These are phyloP conservation scores for Mycotypha africana DNA, from an alignment of 371 early-diverging fungal species.

Conservation along the genomic window DNA sequence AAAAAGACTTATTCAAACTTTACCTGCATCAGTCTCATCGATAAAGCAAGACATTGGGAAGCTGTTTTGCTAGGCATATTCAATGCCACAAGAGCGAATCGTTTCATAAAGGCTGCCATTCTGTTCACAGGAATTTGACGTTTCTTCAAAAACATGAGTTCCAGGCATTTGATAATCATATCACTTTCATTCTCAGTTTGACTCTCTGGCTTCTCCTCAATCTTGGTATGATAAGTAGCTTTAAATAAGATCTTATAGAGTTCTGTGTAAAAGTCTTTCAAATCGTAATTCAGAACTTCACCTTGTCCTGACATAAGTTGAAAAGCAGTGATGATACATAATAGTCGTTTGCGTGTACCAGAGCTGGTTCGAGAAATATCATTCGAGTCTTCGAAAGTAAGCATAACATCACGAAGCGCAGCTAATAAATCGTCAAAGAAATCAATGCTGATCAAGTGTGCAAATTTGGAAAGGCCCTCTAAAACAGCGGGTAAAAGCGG, in stretches of 20 bases:
- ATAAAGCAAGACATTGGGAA: conserved; percentile 26
- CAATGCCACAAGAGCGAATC: conserved; percentile 50
- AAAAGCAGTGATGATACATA: conserved; percentile 85
- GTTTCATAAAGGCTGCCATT: conserved; percentile 67
- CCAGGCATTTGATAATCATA: conserved; percentile 72
- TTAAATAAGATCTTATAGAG: conserved; percentile 74
- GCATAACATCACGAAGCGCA: conserved; percentile 76
- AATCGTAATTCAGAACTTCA: conserved; percentile 82
- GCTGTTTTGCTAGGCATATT: conserved; percentile 46
- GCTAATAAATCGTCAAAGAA: conserved; percentile 88
- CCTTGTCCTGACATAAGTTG: conserved; percentile 84
- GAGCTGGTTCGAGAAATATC: conserved; percentile 32
- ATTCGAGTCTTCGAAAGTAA: conserved; percentile 27
- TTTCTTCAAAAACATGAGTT: conserved; percentile 76
- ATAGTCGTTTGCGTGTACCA: conserved; percentile 62
- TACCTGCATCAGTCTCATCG: conserved; percentile 32
- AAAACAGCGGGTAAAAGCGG: conserved; percentile 80
- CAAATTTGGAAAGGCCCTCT: conserved; percentile 87
- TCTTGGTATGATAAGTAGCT: conserved; percentile 59
- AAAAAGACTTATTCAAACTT: conserved; percentile 2
- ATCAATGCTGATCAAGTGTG: conserved; percentile 91
- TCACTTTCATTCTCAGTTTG: conserved; percentile 65
- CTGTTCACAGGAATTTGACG: conserved; percentile 71
- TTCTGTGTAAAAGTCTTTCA: conserved; percentile 78
- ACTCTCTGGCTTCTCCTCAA: conserved; percentile 46